Conservation (phyloP, 768 basidiomycete genomes). For the Boletus subcaerulescens region DNA sequence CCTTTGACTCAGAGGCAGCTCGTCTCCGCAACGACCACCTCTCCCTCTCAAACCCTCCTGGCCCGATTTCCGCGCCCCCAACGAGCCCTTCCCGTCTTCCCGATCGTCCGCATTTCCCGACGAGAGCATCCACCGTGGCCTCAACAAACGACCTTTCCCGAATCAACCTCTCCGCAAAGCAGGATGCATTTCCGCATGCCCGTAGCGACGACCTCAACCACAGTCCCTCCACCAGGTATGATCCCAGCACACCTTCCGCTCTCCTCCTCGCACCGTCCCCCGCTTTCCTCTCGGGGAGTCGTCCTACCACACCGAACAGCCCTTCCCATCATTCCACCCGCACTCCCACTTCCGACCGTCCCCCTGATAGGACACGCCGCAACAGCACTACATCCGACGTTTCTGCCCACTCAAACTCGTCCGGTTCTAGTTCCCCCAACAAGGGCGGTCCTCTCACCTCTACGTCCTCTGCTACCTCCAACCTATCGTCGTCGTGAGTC, state of each 20-base stretch:
- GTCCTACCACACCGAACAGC: constrained; percentile 57
- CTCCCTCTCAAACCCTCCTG: constrained; percentile 1
- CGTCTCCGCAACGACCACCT: constrained; percentile 29
- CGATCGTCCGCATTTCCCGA: constrained; percentile 55
- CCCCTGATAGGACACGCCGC: constrained; percentile 45
- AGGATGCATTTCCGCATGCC: constrained; percentile 44
- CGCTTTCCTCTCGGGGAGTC: constrained; percentile 51
- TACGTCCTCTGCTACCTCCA: constrained; percentile 52
- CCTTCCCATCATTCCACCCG: constrained; percentile 42
- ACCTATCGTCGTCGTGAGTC: constrained; percentile 59
- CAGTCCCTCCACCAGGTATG: constrained; percentile 15
- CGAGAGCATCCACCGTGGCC: constrained; percentile 63
- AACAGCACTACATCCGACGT: constrained; percentile 48
- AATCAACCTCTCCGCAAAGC: constrained; percentile 37
- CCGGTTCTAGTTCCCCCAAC: constrained; percentile 38
- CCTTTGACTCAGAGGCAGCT: constrained; percentile 29
- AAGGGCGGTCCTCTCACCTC: constrained; percentile 48
- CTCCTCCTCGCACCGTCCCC: constrained; percentile 44
- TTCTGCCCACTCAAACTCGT: constrained; percentile 56
- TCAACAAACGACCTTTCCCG: constrained; percentile 53
- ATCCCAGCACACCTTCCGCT: constrained; percentile 7
- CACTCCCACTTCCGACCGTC: constrained; percentile 53
- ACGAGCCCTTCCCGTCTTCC: constrained; percentile 37
- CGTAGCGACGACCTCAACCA: constrained; percentile 74
- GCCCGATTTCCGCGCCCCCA: constrained; percentile 37